Evolutionary conservation across 805 yeast genomes (phyloP), one percentile per base, ranked within the genome.

Genomic region (Pichia gijzeniarum): DNA sequence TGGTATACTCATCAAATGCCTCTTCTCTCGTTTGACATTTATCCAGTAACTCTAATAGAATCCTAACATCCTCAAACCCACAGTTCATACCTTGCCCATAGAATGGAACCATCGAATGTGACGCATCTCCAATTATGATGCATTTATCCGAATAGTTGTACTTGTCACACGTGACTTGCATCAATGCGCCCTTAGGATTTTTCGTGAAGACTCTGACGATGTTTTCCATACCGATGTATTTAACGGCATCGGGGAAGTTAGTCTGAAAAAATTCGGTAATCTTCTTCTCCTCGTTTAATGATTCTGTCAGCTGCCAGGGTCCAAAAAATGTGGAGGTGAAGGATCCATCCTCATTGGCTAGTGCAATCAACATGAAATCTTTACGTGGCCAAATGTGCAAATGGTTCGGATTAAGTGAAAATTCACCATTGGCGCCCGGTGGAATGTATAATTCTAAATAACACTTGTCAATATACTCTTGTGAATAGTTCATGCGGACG

Each of bases 81-180:
- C 95, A 86, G 62, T 90, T 90, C 91, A 90, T 84, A 5, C 97
- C 97, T 62, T 90, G 97, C 9, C 97, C 97, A 59, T 89, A 90
- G 62, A 90, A 90, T n/a, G 97, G 97, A 5, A 90, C 97, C 96
- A 89, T 90, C 25, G 93, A 79, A 65, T 90, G 97, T 0, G 97
- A 95, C 1, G 97, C 95, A 62, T 90, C 97, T 5, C 97, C 97
- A 25, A 90, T 65, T 12, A 90, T 65, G 9, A 90, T 67, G 14
- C 80, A 80, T 47, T 76, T 74, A 39, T 80, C 85, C 35, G 70
- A 62, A 38, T 70, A 73, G 58, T 86, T 77, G 64, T 87, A 90
- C 2, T 91, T 88, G 41, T 67, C 66, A 53, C 86, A 82, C 39
- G 73, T 74, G 7, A 85, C 74, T 49, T 85, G 87, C 67, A 89